Conservation (phyloP, 2,329 filamentous ascomycete genomes). For the Dactylellina cionopaga region DNA sequence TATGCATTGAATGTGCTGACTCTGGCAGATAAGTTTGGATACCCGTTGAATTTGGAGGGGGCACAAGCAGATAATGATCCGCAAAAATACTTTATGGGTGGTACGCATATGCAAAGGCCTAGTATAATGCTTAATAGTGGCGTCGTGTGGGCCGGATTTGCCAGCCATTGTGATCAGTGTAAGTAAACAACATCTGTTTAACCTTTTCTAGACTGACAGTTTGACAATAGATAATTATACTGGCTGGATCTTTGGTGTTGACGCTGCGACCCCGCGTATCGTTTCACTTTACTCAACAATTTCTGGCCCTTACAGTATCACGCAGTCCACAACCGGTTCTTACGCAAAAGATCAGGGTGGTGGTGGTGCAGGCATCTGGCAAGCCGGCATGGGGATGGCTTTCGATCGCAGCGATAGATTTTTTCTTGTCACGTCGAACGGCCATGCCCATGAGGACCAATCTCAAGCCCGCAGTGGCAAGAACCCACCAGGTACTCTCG, state of each 20-base stretch:
- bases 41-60: constrained; percentile 66
- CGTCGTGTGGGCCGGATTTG: constrained; percentile 67
- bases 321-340: constrained; percentile 57
- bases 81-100: constrained; percentile 65
- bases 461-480: constrained; percentile 24
- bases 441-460: constrained; percentile 48
- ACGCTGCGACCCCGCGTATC: constrained; percentile 61
- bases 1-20: constrained; percentile 60
- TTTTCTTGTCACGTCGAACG: constrained; percentile 59
- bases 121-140: constrained; percentile 64
- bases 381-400: constrained; percentile 51
- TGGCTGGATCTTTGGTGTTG: constrained; percentile 66
- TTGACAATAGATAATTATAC: constrained; percentile 57
- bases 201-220: background rate
- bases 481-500: constrained; percentile 40
- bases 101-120: constrained; percentile 67
- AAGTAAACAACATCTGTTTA: background rate
- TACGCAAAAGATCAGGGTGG: constrained; percentile 48
- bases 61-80: constrained; percentile 64
- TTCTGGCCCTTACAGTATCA: constrained; percentile 61
- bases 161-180: constrained; percentile 65
- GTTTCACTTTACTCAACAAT: constrained; percentile 62
- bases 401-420: constrained; percentile 48
- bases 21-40: constrained; percentile 60
- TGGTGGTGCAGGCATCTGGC: constrained; percentile 50